Base-by-base conservation (phyloP, 2,329 filamentous ascomycete genomes). In the Rhynchosporium graminicola region DNA sequence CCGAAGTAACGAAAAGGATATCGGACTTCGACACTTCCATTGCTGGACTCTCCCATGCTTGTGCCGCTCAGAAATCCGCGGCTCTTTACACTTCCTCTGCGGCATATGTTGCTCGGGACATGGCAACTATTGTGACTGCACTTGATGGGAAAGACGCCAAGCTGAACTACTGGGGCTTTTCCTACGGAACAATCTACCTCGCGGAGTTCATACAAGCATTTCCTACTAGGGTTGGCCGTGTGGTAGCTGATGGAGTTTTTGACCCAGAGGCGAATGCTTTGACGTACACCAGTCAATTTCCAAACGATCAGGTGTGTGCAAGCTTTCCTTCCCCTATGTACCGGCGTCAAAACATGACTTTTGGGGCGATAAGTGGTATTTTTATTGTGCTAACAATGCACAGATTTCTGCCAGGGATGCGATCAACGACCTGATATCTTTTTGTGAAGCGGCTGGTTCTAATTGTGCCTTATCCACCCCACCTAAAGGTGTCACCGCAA, bases 141-240 rank as follows among this genome's bases (percentile, higher is more conserved):
- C 13, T 59, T 9, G 60, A 58, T 33, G 47, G 55, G 1, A 9
- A 7, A 40, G 48, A 40, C 28, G 52, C 52, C 26, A 65, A 51
- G 26, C 20, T 51, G 46, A 48, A 64, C 20, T 60, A 60, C 40
- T 77, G 79, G 72, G 80, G 80, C 0, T 76, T 82, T 48, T 81
- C 79, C 2, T 83, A 83, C 61, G 78, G 78, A 4, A 78, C 76
- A 1, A 68, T 76, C n/a, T 71, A 78, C 12, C 76, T 77, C 1
- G 76, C 75, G 45, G 77, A 74, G 1, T 79, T 79, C 57, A 76
- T 77, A 8, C 75, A 74, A 3, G 72, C 77, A 71, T 78, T 75
- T 60, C 78, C 78, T 2, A 68, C 67, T 1, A 70, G 74, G 15
- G 70, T 80, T 10, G 77, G 76, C 0, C 74, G 79, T 8, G 65